A percentile compares a stretch with the other conserved stretches of the same genome.
Evolutionary conservation across 1,284 basidiomycete species (phyloP).

Genomic region (Cryptococcus sp.): DNA sequence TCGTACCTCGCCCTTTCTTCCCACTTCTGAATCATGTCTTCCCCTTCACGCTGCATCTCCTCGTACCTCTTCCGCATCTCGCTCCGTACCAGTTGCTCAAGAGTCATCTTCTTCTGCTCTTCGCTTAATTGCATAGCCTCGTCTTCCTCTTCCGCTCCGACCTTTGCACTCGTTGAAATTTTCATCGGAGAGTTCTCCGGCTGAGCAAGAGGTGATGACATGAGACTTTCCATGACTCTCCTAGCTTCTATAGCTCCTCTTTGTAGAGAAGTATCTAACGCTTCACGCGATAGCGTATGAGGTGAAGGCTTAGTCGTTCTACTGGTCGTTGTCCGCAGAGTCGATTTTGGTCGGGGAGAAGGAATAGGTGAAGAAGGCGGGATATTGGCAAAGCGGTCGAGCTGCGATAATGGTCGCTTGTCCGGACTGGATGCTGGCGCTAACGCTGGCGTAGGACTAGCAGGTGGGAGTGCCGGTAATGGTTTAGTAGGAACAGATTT

Average conservation of each 20-base stretch:
- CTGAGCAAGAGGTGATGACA: constrained; percentile 13
- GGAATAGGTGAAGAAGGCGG: constrained; percentile 27
- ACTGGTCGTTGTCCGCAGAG: constrained; percentile 6
- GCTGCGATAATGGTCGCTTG: constrained; percentile 16
- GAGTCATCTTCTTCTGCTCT: constrained; percentile 40
- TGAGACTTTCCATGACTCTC: constrained; percentile 35
- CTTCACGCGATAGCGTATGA: constrained; percentile 16
- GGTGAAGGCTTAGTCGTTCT: constrained; percentile 9
- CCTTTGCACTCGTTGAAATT: neutral
- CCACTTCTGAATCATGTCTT: constrained; percentile 39
- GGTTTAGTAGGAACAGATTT: constrained; percentile 9
- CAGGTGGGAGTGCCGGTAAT: constrained; percentile 15
- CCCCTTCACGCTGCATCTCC: constrained; percentile 34
- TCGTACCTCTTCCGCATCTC: constrained; percentile 34
- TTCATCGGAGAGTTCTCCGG: neutral
- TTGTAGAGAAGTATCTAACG: constrained; percentile 21
- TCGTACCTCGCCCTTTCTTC: constrained; percentile 27
- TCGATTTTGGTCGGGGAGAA: constrained; percentile 14
- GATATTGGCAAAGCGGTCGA: constrained; percentile 39
- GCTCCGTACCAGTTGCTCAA: constrained; percentile 36
- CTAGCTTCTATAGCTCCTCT: constrained; percentile 35
- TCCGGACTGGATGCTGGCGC: neutral
- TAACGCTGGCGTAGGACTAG: constrained; percentile 1
- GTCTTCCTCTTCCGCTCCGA: constrained; percentile 1
- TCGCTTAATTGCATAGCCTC: constrained; percentile 22